Evolutionary conservation across 192 early-diverging fungal genomes (phyloP).

Genomic region (Podila verticillata): DNA sequence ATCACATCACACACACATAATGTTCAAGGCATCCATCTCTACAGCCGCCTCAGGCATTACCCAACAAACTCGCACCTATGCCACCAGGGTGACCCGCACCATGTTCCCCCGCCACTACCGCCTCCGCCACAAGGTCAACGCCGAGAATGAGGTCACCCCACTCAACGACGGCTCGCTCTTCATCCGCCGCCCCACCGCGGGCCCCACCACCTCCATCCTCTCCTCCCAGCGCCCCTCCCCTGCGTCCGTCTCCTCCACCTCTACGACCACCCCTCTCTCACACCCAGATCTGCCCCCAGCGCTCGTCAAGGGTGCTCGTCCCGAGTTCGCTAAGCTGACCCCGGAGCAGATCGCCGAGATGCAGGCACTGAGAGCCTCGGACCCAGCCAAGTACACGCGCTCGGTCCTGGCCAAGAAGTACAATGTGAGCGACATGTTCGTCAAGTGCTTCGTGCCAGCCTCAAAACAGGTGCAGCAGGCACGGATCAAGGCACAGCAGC

Average conservation of each 20-base stretch:
- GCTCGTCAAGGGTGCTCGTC: conserved; percentile 16
- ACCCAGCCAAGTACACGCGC: conserved; percentile 46
- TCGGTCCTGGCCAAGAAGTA: conserved; percentile 47
- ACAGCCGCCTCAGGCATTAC: conserved; percentile 10
- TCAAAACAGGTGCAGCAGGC: conserved; percentile 45
- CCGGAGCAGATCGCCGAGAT: conserved; percentile 45
- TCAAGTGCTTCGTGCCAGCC: conserved; percentile 42
- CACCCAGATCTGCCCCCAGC: conserved; percentile 44
- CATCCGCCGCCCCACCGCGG: conserved; percentile 45
- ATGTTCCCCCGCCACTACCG: conserved; percentile 48
- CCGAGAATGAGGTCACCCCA: conserved; percentile 24
- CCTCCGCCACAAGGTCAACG: conserved; percentile 39
- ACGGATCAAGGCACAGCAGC: conserved; percentile 37
- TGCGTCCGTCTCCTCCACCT: conserved; percentile 35
- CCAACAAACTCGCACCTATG: conserved; percentile 24
- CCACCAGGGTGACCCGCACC: conserved; percentile 39
- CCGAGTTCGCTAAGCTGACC: conserved; percentile 36
- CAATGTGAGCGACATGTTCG: conserved; percentile 48
- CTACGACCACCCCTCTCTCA: conserved; percentile 23
- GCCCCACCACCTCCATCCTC: conserved; percentile 48
- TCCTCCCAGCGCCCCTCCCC: conserved; percentile 39
- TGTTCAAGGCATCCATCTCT: conserved; percentile 32
- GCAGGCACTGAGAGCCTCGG: conserved; percentile 24
- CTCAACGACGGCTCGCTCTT: conserved; percentile 44
- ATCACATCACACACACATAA: background rate